Percentiles rank a stretch among this genome's conserved stretches.
Evolutionary conservation across 164 flowering plant genomes (phyloP).

Genomic region (Macadamia integrifolia): DNA sequence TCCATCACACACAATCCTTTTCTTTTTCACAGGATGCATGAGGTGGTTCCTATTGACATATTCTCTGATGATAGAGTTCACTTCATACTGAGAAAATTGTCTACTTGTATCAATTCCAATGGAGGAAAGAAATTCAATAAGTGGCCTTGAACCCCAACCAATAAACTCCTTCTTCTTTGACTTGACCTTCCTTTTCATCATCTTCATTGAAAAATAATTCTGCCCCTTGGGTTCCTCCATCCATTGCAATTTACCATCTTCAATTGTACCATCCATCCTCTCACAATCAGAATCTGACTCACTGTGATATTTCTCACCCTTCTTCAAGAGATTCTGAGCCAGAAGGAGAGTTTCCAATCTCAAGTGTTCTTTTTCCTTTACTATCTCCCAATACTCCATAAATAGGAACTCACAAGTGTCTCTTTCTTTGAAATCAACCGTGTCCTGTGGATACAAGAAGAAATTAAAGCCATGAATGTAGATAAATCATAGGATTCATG

Average conservation of each 20-base stretch:
- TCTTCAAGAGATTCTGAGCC: conserved; percentile 35
- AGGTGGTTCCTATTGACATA: conserved; percentile 54
- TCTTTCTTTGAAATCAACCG: conserved; percentile 54
- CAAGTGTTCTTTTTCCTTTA: conserved; percentile 47
- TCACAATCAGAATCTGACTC: conserved; percentile 25
- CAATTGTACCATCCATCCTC: conserved; percentile 14
- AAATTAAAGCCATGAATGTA: background rate
- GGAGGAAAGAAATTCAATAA: conserved; percentile 50
- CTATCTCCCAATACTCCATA: conserved; percentile 60
- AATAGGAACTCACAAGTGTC: conserved; percentile 59
- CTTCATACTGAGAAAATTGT: conserved; percentile 42
- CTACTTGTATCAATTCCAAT: conserved; percentile 44
- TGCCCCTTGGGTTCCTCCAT: conserved; percentile 17
- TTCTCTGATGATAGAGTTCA: conserved; percentile 32
- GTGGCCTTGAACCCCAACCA: conserved; percentile 79
- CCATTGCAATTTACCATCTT: background rate
- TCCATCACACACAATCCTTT: conserved; percentile 48
- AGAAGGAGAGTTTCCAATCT: conserved; percentile 31
- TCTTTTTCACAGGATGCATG: conserved; percentile 42
- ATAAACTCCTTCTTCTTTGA: conserved; percentile 39
- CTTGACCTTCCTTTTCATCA: conserved; percentile 14
- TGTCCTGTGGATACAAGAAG: conserved; percentile 35
- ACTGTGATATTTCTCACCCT: conserved; percentile 20
- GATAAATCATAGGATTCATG: background rate
- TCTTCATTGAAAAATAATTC: conserved; percentile 5